Evolutionary conservation across 805 yeast genomes (phyloP).

Genomic region (Starmerella kuoi): DNA sequence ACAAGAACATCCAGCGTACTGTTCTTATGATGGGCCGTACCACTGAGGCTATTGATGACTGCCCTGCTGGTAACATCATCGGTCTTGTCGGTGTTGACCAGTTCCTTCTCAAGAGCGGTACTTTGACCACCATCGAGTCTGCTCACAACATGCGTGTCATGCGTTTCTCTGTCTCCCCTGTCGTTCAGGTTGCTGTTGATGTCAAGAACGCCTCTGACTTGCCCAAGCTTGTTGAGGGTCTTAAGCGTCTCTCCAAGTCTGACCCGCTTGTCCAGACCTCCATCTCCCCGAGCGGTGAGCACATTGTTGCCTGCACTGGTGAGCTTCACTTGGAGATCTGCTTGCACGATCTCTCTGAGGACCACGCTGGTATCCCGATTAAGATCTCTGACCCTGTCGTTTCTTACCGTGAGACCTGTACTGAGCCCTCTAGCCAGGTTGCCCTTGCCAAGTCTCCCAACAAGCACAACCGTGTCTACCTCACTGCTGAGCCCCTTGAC

Average conservation of each 20-base stretch:
- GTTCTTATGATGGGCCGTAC: slow-evolving; percentile 99
- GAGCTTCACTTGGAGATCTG: slow-evolving; percentile 99
- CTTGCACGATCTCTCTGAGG: slow-evolving; percentile 88
- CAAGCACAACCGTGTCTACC: slow-evolving; percentile 99
- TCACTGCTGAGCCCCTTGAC: slow-evolving; percentile 90
- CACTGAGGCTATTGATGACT: slow-evolving; percentile 96
- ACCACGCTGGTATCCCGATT: slow-evolving; percentile 99
- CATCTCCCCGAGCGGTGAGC: slow-evolving; percentile 96
- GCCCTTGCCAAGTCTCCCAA: slow-evolving; percentile 99
- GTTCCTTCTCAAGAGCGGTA: slow-evolving; percentile 98
- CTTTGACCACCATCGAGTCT: slow-evolving; percentile 89
- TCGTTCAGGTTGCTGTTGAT: slow-evolving; percentile 98
- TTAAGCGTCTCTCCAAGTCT: slow-evolving; percentile 98
- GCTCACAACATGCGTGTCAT: slow-evolving; percentile 99
- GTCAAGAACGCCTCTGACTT: slow-evolving; percentile 98
- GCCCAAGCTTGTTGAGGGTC: slow-evolving; percentile 99
- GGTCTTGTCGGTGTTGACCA: slow-evolving; percentile 99
- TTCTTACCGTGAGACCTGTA: slow-evolving; percentile 97
- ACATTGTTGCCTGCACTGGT: slow-evolving; percentile 99
- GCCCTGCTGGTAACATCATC: slow-evolving; percentile 99
- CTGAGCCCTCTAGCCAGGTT: slow-evolving; percentile 81
- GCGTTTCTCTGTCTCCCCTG: slow-evolving; percentile 99
- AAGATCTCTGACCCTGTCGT: slow-evolving; percentile 97
- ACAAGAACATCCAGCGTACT: slow-evolving; percentile 97
- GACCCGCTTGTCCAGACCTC: slow-evolving; percentile 93